These are phyloP conservation scores for Colletotrichum echinochloae DNA, from an alignment of 2,329 filamentous ascomycete genomes.

Conservation along the genomic window DNA sequence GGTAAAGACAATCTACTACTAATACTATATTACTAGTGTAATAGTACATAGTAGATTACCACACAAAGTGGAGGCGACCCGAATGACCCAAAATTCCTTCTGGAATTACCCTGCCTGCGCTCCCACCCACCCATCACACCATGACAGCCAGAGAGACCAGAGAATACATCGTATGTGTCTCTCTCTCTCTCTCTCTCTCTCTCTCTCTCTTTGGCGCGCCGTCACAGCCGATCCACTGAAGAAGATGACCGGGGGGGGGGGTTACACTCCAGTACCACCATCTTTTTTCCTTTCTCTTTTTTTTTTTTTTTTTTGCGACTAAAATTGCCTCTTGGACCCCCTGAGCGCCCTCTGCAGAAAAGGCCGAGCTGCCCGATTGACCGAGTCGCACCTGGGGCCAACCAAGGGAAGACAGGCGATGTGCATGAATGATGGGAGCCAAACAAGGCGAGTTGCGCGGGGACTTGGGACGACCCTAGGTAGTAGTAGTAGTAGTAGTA, in stretches of 20 bases:
- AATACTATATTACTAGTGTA: no score
- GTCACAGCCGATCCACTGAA: slow-evolving; percentile 40
- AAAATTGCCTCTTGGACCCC: slow-evolving; percentile 40
- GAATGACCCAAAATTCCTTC: slow-evolving; percentile 37
- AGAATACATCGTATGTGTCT: no score
- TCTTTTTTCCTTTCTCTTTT: no score
- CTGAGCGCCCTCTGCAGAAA: slow-evolving; percentile 32
- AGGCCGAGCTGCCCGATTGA: slow-evolving; percentile 37
- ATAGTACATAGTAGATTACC: neutral
- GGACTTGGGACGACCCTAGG: slow-evolving; percentile 29
- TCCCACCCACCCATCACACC: no score
- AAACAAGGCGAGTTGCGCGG: neutral
- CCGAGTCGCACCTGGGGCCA: slow-evolving; percentile 31
- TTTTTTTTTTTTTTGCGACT: slow-evolving; percentile 27
- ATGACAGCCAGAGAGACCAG: no score
- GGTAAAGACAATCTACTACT: neutral
- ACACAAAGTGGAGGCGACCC: slow-evolving; percentile 22
- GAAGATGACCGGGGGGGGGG: slow-evolving; percentile 32
- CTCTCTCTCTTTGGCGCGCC: slow-evolving; percentile 23
- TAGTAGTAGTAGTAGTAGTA: no score
- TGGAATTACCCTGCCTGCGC: slow-evolving; percentile 35
- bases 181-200: slow-evolving; percentile 1
- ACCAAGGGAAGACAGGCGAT: slow-evolving; percentile 35
- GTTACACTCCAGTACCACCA: no score
- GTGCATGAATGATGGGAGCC: slow-evolving; percentile 28